Conservation (phyloP, 2,329 filamentous ascomycete species). For the Malbranchea zuffiana region DNA sequence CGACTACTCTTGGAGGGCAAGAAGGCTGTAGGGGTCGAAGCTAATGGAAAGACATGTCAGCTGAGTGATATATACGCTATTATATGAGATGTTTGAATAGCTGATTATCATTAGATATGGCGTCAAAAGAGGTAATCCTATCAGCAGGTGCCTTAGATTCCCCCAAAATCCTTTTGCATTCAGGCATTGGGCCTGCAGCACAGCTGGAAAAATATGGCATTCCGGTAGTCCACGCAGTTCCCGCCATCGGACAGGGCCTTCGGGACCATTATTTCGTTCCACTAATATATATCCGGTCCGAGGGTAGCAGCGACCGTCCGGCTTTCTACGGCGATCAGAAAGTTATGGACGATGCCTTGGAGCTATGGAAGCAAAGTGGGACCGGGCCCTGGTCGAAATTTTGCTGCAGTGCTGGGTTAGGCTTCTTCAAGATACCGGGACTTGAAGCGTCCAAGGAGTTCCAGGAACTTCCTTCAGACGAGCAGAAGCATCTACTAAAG, state of each 20-base stretch:
- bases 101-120: conserved; percentile 39
- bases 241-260: conserved; percentile 36
- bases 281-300: no score
- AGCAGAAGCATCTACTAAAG: conserved; percentile 37
- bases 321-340: no score
- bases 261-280: no score
- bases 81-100: conserved; percentile 47
- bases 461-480: conserved; percentile 35
- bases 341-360: no score
- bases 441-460: conserved; percentile 40
- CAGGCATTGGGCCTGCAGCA: conserved; percentile 38
- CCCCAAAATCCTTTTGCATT: conserved; percentile 38
- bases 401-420: conserved; percentile 22
- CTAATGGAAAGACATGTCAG: conserved; percentile 44
- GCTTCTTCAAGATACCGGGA: conserved; percentile 35
- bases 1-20: no score
- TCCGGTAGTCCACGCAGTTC: conserved; percentile 29
- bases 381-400: conserved; percentile 28
- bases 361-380: conserved; percentile 39
- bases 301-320: no score
- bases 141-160: conserved; percentile 31
- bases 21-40: no score
- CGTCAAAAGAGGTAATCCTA: conserved; percentile 32
- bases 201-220: conserved; percentile 36
- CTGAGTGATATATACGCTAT: conserved; percentile 54